Evolutionary conservation across 371 early-diverging fungal species (phyloP), one percentile per base, ranked within the genome.

Genomic region (Quaeritorhiza haematococci): DNA sequence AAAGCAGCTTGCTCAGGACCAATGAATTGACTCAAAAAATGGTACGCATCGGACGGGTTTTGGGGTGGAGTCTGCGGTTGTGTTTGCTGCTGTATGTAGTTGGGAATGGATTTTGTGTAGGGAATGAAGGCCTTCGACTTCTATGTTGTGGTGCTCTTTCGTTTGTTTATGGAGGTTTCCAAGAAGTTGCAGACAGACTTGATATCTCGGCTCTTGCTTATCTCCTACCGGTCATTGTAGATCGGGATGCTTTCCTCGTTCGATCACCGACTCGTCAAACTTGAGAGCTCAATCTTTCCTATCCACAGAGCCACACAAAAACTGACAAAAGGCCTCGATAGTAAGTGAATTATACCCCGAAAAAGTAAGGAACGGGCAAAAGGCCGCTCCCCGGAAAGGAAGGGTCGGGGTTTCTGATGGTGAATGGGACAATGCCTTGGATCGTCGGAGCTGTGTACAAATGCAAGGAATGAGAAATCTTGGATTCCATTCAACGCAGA

Each of bases 271-370:
- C 71, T 94, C n/a, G 69, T 80, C 38, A 83, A 83, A 56, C 69
- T 94, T 19, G 92, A 91, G 53, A 78, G 83, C 10, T 84, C 88
- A 3, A 90, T 92, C 4, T 67, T 88, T 21, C 93, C 94, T 7
- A 92, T 94, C 45, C 90, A 93, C 60, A 78, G 78, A 49, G 79
- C 89, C 19, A 93, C 93, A n/a, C 86, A 88, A 56, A 86, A 85
- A 66, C 64, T 94, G 50, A 89, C 90, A n/a, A n/a, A n/a, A 0
- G 73, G 33, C n/a, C n/a, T n/a, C n/a, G n/a, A n/a, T n/a, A n/a
- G n/a, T n/a, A n/a, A n/a, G n/a, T n/a, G n/a, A n/a, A n/a, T n/a
- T n/a, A n/a, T n/a, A n/a, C n/a, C n/a, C n/a, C n/a, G n/a, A n/a
- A n/a, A n/a, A n/a, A n/a, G n/a, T n/a, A n/a, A n/a, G n/a, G n/a